Percentiles rank a stretch among this genome's conserved stretches.
phyloP scores from a whole-genome alignment of 805 yeast genomes.

The Candida caryicola region DNA sequence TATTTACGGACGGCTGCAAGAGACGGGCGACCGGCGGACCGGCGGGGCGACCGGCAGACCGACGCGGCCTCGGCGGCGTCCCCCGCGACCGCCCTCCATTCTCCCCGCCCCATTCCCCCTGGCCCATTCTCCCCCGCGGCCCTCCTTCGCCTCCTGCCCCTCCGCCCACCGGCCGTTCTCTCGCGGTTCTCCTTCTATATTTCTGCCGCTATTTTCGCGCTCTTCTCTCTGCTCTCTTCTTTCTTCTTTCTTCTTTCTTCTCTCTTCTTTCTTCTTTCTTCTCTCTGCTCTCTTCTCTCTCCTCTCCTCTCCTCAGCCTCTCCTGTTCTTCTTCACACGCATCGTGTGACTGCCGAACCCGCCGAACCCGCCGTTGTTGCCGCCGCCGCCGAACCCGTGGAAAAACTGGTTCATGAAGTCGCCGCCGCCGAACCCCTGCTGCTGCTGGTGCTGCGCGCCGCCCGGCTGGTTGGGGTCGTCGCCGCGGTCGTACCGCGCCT shows the following conservation, averaged over 20 bases:
- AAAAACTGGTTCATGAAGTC: constrained; percentile 9
- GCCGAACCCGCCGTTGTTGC: neutral
- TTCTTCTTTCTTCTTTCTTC: too few relatives aligned
- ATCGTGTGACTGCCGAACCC: neutral
- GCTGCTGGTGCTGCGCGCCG: constrained; percentile 5
- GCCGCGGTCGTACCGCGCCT: constrained; percentile 65
- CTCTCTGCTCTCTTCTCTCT: neutral
- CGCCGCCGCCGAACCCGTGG: constrained; percentile 5
- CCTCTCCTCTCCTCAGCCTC: neutral
- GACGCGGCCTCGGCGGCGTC: too few relatives aligned
- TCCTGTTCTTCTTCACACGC: neutral
- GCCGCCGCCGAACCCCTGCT: neutral
- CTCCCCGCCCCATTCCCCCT: too few relatives aligned
- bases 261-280: constrained; percentile 1
- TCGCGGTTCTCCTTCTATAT: too few relatives aligned
- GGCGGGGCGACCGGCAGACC: too few relatives aligned
- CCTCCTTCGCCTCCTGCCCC: too few relatives aligned
- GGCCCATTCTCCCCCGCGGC: too few relatives aligned
- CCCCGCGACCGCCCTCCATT: too few relatives aligned
- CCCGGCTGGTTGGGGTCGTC: constrained; percentile 48
- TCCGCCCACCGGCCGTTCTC: too few relatives aligned
- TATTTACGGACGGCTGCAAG: too few relatives aligned
- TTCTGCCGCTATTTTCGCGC: neutral
- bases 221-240: too few relatives aligned
- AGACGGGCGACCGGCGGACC: too few relatives aligned